Base-by-base conservation (phyloP, 2,329 filamentous ascomycete species). In the Magnaporthiopsis incrustans region DNA sequence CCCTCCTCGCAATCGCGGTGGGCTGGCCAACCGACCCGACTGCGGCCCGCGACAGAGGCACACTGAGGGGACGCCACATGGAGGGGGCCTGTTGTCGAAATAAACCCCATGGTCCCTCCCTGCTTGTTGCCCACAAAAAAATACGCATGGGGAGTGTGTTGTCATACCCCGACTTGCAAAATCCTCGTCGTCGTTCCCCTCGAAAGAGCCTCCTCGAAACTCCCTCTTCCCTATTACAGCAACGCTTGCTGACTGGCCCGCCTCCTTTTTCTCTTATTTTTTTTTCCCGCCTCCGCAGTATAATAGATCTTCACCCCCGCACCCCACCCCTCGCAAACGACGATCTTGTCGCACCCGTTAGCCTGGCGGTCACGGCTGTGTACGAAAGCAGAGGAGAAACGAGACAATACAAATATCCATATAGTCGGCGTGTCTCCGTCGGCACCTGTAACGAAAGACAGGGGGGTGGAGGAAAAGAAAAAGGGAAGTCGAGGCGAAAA, bases 371-470 rank as follows among this genome's bases (percentile, higher is more conserved):
- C 44, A 53, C 70, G 71, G 70, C 71, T 70, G 69, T 79, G 77
- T 79, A 79, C 74, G 73, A 79, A 74, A 53, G 6, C 44, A 69
- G 69, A 57, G 30, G 35, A 30, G 57, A 27, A 58, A 58, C 26
- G 30, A 58, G 57, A 30, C 25, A 32, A 58, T 3, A 58, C 22
- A 53, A 53, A 7, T 25, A 25, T 25, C 22, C n/a, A 53, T 53
- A n/a, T n/a, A 53, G 44, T 25, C n/a, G 44, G 6, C 44, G 35
- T 62, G 60, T 33, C 27, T 30, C 50, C 44, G 32, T 56, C 30
- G 60, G 35, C 44, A 38, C 8, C 15, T 62, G 50, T 30, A 62
- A 62, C 22, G 44, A 25, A 25, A 25, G 22, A 53, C 44, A 11
- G 22, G 44, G 44, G 44, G 6, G n/a, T n/a, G n/a, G n/a, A 53